A percentile compares a stretch with the other conserved stretches of the same genome.
These are phyloP conservation scores for Penicillium paneum DNA, from an alignment of 2,329 filamentous ascomycete genomes.

Conservation along the genomic window DNA sequence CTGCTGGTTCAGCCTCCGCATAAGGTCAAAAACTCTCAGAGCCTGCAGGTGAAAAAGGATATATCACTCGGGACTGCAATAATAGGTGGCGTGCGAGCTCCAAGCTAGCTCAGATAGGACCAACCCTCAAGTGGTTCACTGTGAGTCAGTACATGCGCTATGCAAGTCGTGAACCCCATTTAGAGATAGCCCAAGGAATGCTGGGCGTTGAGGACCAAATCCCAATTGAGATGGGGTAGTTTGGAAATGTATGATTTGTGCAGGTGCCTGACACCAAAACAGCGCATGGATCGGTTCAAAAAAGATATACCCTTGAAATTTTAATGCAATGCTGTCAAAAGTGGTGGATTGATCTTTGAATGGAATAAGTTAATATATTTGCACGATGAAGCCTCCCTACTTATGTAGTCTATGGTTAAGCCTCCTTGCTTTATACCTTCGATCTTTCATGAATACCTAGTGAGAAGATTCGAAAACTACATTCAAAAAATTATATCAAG, in stretches of 20 bases:
- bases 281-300: background rate
- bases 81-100: background rate
- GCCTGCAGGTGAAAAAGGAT: background rate
- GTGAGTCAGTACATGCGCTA: background rate
- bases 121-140: background rate
- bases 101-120: background rate
- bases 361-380: background rate
- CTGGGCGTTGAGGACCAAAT: background rate
- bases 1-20: conserved; percentile 31
- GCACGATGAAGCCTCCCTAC: background rate
- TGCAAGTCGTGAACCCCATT: background rate
- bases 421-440: too few species aligned
- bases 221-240: background rate
- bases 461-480: too few species aligned
- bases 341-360: background rate
- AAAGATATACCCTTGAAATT: conserved; percentile 19
- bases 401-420: too few species aligned
- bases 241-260: background rate
- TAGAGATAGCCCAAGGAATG: background rate
- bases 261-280: background rate
- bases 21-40: conserved; percentile 16
- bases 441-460: too few species aligned
- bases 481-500: background rate
- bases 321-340: conserved; percentile 1
- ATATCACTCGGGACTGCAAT: background rate